Base-by-base conservation (phyloP, 2,329 filamentous ascomycete genomes). In the Scleromitrula shiraiana region DNA sequence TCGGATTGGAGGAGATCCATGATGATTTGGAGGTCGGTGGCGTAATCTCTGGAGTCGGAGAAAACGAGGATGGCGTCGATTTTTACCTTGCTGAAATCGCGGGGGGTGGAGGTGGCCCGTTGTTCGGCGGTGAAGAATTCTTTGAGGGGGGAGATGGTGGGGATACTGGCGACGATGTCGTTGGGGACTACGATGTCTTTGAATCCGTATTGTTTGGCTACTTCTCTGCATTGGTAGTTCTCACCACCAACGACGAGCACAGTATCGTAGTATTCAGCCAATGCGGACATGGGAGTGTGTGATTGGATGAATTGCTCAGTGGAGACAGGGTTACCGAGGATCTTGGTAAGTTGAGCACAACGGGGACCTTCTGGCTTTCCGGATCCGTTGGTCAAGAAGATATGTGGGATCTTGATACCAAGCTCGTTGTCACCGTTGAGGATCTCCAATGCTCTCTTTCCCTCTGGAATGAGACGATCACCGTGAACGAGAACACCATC, bases 221-320 rank as follows among this genome's bases (percentile, higher is more conserved):
- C 82, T 59, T 84, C 80, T 42, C 83, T 81, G 69, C 83, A 85
- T 63, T 80, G 79, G 70, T 83, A 86, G 49, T 82, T 83, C 63
- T 88, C 83, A 59, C 84, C 84, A 64, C 84, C 84, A 32, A 86
- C 80, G 3, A 88, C 83, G 3, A 88, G 74, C 29, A 88, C 83
- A 72, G 87, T 45, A 14, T 38, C 88, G 74, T 88, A 88, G 65
- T 87, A 82, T 19, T 83, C 39, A 9, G 40, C 70, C 59, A 88
- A 68, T 38, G 83, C 84, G 50, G 82, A 81, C 84, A 88, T 88
- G 56, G 83, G 83, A 4, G 82, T 87, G 72, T 86, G 83, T 1
- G 80, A 83, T 66, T 87, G 83, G 62, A 87, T 86, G 72, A 88
- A 88, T 64, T 87, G 83, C 50, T 85, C 81, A 30, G 77, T 83